phyloP scores from a whole-genome alignment of 2,329 filamentous ascomycete species.

The Sclerotinia sclerotiorum region DNA sequence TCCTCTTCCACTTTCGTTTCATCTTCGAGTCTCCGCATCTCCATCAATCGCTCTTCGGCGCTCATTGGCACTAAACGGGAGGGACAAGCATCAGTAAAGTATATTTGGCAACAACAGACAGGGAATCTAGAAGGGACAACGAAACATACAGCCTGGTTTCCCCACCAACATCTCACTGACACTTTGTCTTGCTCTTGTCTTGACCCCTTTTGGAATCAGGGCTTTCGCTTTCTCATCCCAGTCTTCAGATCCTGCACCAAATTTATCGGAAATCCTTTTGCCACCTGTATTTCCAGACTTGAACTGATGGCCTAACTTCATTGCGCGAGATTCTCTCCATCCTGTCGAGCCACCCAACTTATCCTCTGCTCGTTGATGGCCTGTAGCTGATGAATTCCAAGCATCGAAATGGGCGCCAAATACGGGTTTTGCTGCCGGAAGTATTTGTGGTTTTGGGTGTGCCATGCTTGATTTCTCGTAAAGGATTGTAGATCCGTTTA shows the following conservation, averaged over 20 bases:
- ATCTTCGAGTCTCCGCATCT: slow-evolving; percentile 50
- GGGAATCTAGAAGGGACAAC: slow-evolving; percentile 17
- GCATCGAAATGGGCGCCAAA: slow-evolving; percentile 57
- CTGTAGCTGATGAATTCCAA: slow-evolving; percentile 72
- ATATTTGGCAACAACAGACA: slow-evolving; percentile 17
- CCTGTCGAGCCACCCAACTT: slow-evolving; percentile 58
- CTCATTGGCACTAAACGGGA: slow-evolving; percentile 39
- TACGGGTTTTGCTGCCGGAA: slow-evolving; percentile 42
- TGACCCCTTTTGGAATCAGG: slow-evolving; percentile 47
- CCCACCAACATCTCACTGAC: slow-evolving; percentile 54
- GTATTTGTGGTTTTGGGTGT: slow-evolving; percentile 30
- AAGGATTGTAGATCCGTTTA: slow-evolving; percentile 13
- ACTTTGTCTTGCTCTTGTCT: slow-evolving; percentile 41
- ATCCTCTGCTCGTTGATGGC: slow-evolving; percentile 76
- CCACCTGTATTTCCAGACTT: slow-evolving; percentile 56
- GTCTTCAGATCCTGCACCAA: slow-evolving; percentile 62
- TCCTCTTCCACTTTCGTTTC: slow-evolving; percentile 48
- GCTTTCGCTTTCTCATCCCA: slow-evolving; percentile 49
- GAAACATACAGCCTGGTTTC: slow-evolving; percentile 21
- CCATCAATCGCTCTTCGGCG: slow-evolving; percentile 31
- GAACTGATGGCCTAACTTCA: slow-evolving; percentile 72
- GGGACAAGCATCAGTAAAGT: slow-evolving; percentile 21
- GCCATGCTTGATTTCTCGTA: slow-evolving; percentile 27
- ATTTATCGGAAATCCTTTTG: slow-evolving; percentile 61
- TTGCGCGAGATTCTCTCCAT: slow-evolving; percentile 70